These are phyloP conservation scores for Sorghum bicolor DNA, from an alignment of 176 grass and related monocot genomes.

Conservation along the genomic window Sorghum_bicolor_NCBIv3 NC_012873.2:9812001-9812500, in stretches of 20 bases:
- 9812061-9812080: conserved; percentile 1
- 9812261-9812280: conserved; percentile 51
- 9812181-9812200: conserved; percentile 46
- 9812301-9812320: conserved; percentile 36
- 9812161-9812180: conserved; percentile 42
- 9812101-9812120: conserved; percentile 71
- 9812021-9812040: conserved; percentile 55
- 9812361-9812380: conserved; percentile 37
- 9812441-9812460: conserved; percentile 61
- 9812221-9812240: conserved; percentile 66
- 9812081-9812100: conserved; percentile 18
- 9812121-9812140: conserved; percentile 38
- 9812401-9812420: conserved; percentile 48
- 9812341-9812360: conserved; percentile 36
- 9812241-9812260: conserved; percentile 16
- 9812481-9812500: conserved; percentile 30
- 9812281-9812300: conserved; percentile 56
- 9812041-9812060: conserved; percentile 41
- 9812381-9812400: conserved; percentile 59
- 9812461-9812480: conserved; percentile 64
- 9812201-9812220: conserved; percentile 59
- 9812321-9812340: background rate
- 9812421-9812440: conserved; percentile 56
- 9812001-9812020: conserved; percentile 63
- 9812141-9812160: conserved; percentile 16